A percentile compares a stretch with the other conserved stretches of the same genome.
These are phyloP conservation scores for Aspergillus nomiae DNA, from an alignment of 2,329 filamentous ascomycete genomes.

Conservation along the genomic window DNA sequence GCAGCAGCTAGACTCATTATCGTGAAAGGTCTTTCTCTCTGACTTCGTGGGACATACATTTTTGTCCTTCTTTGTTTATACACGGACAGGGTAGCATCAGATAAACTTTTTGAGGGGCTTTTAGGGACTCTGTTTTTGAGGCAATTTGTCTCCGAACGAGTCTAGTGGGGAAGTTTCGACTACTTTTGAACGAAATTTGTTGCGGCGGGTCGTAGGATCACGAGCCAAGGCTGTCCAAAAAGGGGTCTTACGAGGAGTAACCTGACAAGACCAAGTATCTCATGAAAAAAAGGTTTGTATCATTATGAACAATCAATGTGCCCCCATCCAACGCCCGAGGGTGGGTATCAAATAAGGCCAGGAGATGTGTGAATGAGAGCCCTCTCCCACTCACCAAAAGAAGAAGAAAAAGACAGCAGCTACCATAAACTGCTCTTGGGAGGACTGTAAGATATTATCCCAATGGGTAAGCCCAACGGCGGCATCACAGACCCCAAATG, in stretches of 20 bases:
- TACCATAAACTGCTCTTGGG: not conserved
- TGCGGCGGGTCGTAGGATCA: not conserved
- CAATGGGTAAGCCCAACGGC: not conserved
- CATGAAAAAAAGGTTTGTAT: not conserved
- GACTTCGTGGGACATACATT: not conserved
- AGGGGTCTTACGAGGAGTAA: not conserved
- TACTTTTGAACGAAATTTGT: not conserved
- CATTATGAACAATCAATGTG: not conserved
- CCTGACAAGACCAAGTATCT: not conserved
- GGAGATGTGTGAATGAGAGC: not conserved
- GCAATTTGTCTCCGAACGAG: not conserved
- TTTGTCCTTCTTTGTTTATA: not conserved
- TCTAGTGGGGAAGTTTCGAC: not conserved
- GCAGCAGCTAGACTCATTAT: not conserved
- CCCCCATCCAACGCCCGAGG: not conserved
- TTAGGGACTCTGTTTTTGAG: not conserved
- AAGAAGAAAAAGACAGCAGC: not conserved
- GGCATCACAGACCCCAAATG: conserved; percentile 31
- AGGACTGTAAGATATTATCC: not conserved
- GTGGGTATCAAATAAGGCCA: not conserved
- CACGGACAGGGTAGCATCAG: not conserved
- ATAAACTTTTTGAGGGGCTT: not conserved
- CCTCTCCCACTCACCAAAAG: not conserved
- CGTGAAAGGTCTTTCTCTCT: not conserved
- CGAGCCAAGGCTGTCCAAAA: not conserved